Evolutionary conservation across 2,329 filamentous ascomycete genomes (phyloP).

Genomic region (Aspergillus melleus): DNA sequence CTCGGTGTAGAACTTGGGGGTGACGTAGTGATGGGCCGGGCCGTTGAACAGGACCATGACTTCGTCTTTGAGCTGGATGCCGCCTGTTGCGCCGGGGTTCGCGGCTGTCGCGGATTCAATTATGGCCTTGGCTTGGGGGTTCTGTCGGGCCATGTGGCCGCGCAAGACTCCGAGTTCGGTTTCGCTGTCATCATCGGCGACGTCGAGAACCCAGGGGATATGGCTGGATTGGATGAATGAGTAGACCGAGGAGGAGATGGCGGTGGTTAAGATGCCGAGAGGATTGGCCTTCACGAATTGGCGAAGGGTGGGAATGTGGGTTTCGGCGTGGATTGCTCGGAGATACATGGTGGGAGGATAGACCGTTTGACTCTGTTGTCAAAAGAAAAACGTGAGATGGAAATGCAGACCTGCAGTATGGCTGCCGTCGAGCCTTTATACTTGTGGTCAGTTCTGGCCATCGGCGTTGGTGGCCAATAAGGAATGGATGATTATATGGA

Average conservation of each 20-base stretch:
- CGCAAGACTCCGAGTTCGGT: conserved; percentile 45
- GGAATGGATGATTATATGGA: too few species aligned
- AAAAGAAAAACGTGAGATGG: too few species aligned
- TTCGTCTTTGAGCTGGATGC: conserved; percentile 45
- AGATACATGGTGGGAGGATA: not conserved
- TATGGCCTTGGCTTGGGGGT: conserved; percentile 64
- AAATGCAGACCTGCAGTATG: too few species aligned
- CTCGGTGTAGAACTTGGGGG: conserved; percentile 66
- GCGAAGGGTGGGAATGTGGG: conserved; percentile 31
- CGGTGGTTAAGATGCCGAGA: conserved; percentile 63
- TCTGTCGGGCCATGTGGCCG: conserved; percentile 63
- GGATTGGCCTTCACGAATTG: conserved; percentile 60
- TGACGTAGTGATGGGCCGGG: conserved; percentile 63
- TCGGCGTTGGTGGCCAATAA: too few species aligned
- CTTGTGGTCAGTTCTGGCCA: too few species aligned
- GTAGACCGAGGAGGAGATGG: conserved; percentile 52
- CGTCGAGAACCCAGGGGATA: conserved; percentile 61
- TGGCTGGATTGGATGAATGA: conserved; percentile 60
- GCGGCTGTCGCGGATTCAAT: conserved; percentile 46
- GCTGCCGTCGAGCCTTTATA: too few species aligned
- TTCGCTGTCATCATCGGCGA: conserved; percentile 38
- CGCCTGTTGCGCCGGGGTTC: conserved; percentile 1
- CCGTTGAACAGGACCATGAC: conserved; percentile 65
- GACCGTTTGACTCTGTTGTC: too few species aligned
- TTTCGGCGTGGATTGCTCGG: conserved; percentile 1